phyloP scores from a whole-genome alignment of 371 early-diverging fungal genomes.

The Apophysomyces elegans region DNA sequence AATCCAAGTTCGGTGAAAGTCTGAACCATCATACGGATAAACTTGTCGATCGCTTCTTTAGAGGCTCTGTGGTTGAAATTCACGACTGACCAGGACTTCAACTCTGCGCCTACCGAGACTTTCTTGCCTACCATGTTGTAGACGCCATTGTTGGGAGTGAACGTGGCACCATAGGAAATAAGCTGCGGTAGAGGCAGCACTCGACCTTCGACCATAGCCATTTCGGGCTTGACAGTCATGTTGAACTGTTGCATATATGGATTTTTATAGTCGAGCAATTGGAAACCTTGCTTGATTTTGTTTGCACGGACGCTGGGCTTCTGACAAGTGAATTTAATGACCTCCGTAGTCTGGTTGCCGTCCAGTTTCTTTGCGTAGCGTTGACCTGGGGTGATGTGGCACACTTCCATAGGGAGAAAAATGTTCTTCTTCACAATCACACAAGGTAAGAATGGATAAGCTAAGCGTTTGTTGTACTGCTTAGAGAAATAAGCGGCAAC shows the following conservation, averaged over 20 bases:
- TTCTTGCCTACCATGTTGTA: constrained; percentile 92
- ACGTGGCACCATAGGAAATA: constrained; percentile 55
- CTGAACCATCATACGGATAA: constrained; percentile 56
- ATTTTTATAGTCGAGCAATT: constrained; percentile 55
- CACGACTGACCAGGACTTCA: constrained; percentile 84
- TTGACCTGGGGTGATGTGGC: constrained; percentile 81
- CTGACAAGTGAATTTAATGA: constrained; percentile 90
- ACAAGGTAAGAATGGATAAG: constrained; percentile 85
- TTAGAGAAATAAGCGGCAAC: constrained; percentile 78
- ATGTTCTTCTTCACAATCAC: constrained; percentile 64
- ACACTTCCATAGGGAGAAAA: constrained; percentile 89
- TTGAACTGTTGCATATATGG: constrained; percentile 64
- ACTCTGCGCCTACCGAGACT: constrained; percentile 68
- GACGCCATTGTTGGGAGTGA: constrained; percentile 77
- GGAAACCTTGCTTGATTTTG: constrained; percentile 58
- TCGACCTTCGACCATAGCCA: constrained; percentile 64
- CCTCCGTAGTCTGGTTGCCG: constrained; percentile 86
- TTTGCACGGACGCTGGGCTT: constrained; percentile 71
- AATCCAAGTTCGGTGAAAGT: constrained; percentile 68
- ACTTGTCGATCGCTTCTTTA: constrained; percentile 42
- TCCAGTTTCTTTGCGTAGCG: constrained; percentile 77
- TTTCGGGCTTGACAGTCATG: constrained; percentile 64
- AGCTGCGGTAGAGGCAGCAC: constrained; percentile 78
- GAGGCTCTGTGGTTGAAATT: constrained; percentile 49
- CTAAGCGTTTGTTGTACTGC: constrained; percentile 68